A percentile compares a stretch with the other conserved stretches of the same genome.
Evolutionary conservation across 2,329 filamentous ascomycete genomes (phyloP).

Genomic region (Pseudohalonectria lignicola): DNA sequence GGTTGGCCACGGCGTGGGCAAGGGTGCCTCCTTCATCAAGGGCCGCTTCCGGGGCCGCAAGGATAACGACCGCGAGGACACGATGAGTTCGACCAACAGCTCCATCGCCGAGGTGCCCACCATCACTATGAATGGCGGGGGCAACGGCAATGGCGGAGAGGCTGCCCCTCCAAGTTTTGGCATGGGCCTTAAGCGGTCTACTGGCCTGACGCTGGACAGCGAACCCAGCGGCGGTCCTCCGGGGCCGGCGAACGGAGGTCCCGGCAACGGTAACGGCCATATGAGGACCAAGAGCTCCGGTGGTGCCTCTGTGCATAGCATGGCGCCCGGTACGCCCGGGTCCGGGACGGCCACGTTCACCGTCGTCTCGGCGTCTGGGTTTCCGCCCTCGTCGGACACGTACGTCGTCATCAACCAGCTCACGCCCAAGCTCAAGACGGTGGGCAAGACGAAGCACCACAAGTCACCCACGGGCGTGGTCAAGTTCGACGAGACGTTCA

Average conservation of each 20-base stretch:
- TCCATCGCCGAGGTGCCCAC: constrained; percentile 27
- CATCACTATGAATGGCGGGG: constrained; percentile 31
- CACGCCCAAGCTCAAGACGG: constrained; percentile 58
- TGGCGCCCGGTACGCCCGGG: constrained; percentile 45
- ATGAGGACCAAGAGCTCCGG: constrained; percentile 46
- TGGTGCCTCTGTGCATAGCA: constrained; percentile 56
- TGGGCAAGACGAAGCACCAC: constrained; percentile 88
- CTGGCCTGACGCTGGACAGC: constrained; percentile 22
- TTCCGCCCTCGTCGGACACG: constrained; percentile 65
- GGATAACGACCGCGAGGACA: constrained; percentile 41
- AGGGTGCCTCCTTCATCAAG: constrained; percentile 82
- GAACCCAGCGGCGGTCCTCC: constrained; percentile 17
- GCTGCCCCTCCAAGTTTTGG: constrained; percentile 11
- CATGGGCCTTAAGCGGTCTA: constrained; percentile 27
- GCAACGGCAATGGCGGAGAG: no score
- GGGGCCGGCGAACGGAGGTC: constrained; percentile 19
- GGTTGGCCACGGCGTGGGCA: constrained; percentile 71
- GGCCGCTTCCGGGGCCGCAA: constrained; percentile 68
- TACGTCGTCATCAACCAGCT: constrained; percentile 63
- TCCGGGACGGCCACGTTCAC: constrained; percentile 71
- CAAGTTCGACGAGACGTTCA: constrained; percentile 70
- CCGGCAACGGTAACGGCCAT: constrained; percentile 20
- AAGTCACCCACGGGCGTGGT: constrained; percentile 59
- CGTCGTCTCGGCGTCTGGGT: constrained; percentile 68
- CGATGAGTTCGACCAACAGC: constrained; percentile 24